phyloP scores from a whole-genome alignment of 148 eudicot genomes.

The Hydrangea macrophylla region DNA sequence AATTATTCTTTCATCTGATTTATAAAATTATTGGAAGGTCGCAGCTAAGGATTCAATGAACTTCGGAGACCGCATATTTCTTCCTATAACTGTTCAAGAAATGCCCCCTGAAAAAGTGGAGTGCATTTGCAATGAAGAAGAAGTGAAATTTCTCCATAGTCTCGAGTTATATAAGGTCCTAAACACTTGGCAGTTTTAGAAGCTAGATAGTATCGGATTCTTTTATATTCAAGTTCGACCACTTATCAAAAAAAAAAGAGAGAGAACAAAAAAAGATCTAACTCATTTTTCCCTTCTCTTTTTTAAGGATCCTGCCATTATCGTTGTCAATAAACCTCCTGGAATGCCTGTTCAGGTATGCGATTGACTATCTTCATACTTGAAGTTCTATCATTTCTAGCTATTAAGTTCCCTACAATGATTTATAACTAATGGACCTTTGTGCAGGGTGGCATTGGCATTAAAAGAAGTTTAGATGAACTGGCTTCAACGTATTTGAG shows the following conservation, averaged over 20 bases:
- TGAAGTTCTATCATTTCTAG: background rate
- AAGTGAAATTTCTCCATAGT: constrained; percentile 50
- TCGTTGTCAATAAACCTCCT: constrained; percentile 88
- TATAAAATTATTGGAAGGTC: constrained; percentile 44
- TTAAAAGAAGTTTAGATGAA: constrained; percentile 82
- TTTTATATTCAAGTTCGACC: background rate
- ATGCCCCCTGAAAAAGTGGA: constrained; percentile 33
- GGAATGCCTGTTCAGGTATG: constrained; percentile 96
- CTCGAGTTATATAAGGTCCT: constrained; percentile 87
- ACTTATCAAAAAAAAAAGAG: no score
- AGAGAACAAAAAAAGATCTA: no score
- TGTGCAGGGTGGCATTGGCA: constrained; percentile 81
- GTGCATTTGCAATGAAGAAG: constrained; percentile 47
- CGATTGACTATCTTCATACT: background rate
- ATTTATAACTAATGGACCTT: background rate
- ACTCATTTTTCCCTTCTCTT: background rate
- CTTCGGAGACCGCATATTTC: constrained; percentile 64
- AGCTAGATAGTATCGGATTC: background rate
- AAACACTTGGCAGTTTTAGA: constrained; percentile 1
- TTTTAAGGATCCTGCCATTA: constrained; percentile 76
- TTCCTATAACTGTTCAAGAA: constrained; percentile 64
- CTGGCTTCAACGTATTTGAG: constrained; percentile 70
- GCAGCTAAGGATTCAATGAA: constrained; percentile 74
- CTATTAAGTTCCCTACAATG: background rate
- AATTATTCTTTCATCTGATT: background rate